phyloP scores from a whole-genome alignment of 306 rosid species.

The Erythrophleum fordii region DNA sequence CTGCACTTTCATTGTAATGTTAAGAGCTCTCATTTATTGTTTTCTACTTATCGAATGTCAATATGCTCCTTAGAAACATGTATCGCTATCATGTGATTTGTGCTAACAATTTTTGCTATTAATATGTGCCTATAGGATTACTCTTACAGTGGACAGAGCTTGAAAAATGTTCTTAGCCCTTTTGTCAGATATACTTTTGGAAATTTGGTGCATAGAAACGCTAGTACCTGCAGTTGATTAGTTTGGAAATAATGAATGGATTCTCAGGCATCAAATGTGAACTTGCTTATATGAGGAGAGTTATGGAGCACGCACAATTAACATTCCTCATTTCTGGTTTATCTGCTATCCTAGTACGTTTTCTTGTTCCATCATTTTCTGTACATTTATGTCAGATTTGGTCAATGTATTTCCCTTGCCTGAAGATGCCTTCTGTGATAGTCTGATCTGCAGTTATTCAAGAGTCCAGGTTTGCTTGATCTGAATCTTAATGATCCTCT shows the following conservation, averaged over 20 bases:
- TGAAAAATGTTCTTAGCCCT: neutral
- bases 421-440: neutral
- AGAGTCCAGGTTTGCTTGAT: neutral
- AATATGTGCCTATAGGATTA: constrained; percentile 22
- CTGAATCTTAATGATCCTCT: neutral
- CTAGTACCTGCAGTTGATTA: neutral
- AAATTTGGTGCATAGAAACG: neutral
- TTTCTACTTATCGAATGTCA: constrained; percentile 17
- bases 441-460: neutral
- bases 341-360: neutral
- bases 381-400: neutral
- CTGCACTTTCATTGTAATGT: constrained; percentile 84
- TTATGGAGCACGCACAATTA: neutral
- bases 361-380: neutral
- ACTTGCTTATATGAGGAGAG: neutral
- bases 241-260: neutral
- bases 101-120: constrained; percentile 27
- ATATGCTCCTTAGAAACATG: constrained; percentile 7
- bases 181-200: neutral
- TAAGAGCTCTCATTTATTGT: constrained; percentile 24
- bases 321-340: neutral
- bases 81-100: neutral
- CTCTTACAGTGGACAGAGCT: neutral
- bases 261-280: neutral
- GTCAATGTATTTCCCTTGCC: neutral